phyloP scores from a whole-genome alignment of 257 asterid species.

The Solanum sitiens region DNA sequence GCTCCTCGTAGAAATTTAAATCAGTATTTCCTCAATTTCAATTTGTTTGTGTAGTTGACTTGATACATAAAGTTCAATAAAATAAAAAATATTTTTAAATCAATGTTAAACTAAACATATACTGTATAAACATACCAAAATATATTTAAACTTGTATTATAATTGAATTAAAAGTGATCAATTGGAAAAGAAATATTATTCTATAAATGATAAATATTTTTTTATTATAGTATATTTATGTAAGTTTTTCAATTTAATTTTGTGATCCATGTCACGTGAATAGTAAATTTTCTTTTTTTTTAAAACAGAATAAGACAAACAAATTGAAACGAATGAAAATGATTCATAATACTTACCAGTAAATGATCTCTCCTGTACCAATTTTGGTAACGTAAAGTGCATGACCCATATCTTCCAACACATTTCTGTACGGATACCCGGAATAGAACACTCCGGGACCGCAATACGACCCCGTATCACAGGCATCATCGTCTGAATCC shows the following conservation, averaged over 20 bases:
- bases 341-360: conserved; percentile 23
- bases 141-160: too few species aligned
- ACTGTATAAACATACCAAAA: neutral
- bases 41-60: neutral
- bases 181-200: too few species aligned
- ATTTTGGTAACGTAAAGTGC: conserved; percentile 36
- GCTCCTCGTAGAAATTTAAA: neutral
- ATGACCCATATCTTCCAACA: conserved; percentile 51
- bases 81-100: too few species aligned
- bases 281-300: too few species aligned
- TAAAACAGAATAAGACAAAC: too few species aligned
- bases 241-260: too few species aligned
- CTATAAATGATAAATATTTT: too few species aligned
- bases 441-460: conserved; percentile 24
- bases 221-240: too few species aligned
- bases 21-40: neutral
- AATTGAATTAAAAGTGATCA: too few species aligned
- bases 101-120: too few species aligned
- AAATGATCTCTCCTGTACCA: conserved; percentile 39
- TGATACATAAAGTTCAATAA: neutral
- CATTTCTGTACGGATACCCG: conserved; percentile 34
- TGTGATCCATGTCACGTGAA: too few species aligned
- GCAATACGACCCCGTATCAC: neutral
- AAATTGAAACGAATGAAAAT: neutral
- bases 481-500: conserved; percentile 5